Conservation (phyloP, 2,329 filamentous ascomycete genomes). For the Sporothrix brunneoviolacea region DNA sequence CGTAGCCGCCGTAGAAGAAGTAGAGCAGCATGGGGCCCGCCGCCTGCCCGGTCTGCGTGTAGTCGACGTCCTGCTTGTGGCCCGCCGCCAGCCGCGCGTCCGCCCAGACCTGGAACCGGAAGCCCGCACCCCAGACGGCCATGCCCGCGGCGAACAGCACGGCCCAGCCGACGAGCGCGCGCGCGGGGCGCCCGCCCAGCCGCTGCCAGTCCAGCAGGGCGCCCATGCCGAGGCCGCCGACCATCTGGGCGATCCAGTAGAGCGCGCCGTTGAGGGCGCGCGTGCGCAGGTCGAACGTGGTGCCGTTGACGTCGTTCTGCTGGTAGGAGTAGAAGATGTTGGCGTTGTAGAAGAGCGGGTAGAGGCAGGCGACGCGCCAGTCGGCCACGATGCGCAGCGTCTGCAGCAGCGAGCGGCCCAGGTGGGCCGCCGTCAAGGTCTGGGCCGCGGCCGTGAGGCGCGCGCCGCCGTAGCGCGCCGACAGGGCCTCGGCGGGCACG, state of each 20-base stretch:
- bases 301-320: conserved; percentile 48
- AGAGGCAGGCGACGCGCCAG: conserved; percentile 48
- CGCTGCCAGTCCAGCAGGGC: conserved; percentile 36
- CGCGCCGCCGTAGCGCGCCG: conserved; percentile 8
- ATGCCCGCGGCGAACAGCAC: conserved; percentile 43
- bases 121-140: conserved; percentile 55
- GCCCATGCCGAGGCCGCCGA: conserved; percentile 44
- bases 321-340: conserved; percentile 56
- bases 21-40: conserved; percentile 53
- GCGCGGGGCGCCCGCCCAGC: conserved; percentile 34
- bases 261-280: conserved; percentile 48
- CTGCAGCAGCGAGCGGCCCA: conserved; percentile 31
- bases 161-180: conserved; percentile 39
- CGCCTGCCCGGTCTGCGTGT: conserved; percentile 10
- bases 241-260: conserved; percentile 52
- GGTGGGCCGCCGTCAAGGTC: conserved; percentile 23
- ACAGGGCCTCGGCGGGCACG: conserved; percentile 33
- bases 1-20: conserved; percentile 64
- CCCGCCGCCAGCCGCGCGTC: conserved; percentile 29
- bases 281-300: conserved; percentile 47
- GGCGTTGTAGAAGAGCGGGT: conserved; percentile 73
- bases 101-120: conserved; percentile 56
- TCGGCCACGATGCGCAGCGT: conserved; percentile 32
- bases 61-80: conserved; percentile 34
- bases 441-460: conserved; percentile 3